phyloP scores from a whole-genome alignment of 768 basidiomycete genomes.

The Xerocomellus intermedius region DNA sequence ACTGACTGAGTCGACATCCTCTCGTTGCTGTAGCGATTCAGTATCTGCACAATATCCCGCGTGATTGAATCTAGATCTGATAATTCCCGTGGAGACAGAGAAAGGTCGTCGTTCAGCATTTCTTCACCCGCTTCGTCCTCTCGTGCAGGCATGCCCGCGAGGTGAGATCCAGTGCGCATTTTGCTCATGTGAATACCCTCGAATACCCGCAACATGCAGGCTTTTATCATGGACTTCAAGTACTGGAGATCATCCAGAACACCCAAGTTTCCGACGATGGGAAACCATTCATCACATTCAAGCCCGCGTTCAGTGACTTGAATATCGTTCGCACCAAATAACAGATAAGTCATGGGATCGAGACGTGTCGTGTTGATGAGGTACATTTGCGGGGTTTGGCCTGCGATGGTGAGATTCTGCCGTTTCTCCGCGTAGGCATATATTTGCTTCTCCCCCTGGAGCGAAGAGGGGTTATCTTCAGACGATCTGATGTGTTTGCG shows the following conservation, averaged over 20 bases:
- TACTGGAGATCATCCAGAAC: conserved; percentile 81
- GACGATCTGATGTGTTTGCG: conserved; percentile 44
- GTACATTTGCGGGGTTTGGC: conserved; percentile 56
- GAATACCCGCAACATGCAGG: conserved; percentile 85
- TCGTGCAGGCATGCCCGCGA: conserved; percentile 36
- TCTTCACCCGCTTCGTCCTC: conserved; percentile 60
- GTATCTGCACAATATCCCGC: conserved; percentile 66
- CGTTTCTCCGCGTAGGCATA: conserved; percentile 85
- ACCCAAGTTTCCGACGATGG: conserved; percentile 70
- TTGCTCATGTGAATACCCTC: conserved; percentile 66
- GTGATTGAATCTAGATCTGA: conserved; percentile 75
- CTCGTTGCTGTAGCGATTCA: conserved; percentile 72
- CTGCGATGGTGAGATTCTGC: conserved; percentile 58
- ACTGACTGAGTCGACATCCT: conserved; percentile 55
- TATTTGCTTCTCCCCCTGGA: conserved; percentile 62
- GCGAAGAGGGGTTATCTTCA: conserved; percentile 15
- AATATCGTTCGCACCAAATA: conserved; percentile 86
- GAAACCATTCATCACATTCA: conserved; percentile 89
- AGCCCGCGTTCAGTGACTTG: conserved; percentile 68
- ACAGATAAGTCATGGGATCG: conserved; percentile 84
- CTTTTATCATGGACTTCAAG: conserved; percentile 76
- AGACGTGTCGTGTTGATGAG: conserved; percentile 80
- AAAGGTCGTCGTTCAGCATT: conserved; percentile 39
- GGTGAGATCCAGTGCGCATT: conserved; percentile 26
- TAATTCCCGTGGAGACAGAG: conserved; percentile 66